Evolutionary conservation across 1,284 basidiomycete species (phyloP).

Genomic region (Trichosporon faecale): DNA sequence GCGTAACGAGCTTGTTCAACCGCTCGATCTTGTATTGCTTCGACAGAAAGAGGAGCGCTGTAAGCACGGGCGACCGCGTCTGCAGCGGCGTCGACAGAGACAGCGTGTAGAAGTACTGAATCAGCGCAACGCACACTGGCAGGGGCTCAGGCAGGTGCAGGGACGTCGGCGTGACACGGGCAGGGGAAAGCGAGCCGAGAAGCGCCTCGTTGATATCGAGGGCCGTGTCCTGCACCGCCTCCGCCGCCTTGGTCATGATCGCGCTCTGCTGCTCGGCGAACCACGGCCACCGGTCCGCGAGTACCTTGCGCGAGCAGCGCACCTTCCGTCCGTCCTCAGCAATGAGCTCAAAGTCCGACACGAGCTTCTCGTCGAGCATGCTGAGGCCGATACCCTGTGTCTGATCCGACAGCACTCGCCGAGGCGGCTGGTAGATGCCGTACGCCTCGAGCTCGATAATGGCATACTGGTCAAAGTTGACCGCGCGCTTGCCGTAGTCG

Average conservation of each 20-base stretch:
- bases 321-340: slow-evolving; percentile 85
- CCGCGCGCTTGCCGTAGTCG: slow-evolving; percentile 83
- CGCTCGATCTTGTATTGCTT: slow-evolving; percentile 77
- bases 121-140: slow-evolving; percentile 77
- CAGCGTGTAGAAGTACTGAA: slow-evolving; percentile 89
- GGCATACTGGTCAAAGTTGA: slow-evolving; percentile 87
- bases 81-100: slow-evolving; percentile 83
- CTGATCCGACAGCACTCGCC: slow-evolving; percentile 66
- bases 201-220: slow-evolving; percentile 45
- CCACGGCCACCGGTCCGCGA: slow-evolving; percentile 91
- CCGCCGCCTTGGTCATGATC: slow-evolving; percentile 26
- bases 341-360: slow-evolving; percentile 83
- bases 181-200: slow-evolving; percentile 38
- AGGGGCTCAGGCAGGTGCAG: slow-evolving; percentile 84
- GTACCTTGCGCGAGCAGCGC: slow-evolving; percentile 71
- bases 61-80: slow-evolving; percentile 81
- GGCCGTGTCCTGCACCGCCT: slow-evolving; percentile 28
- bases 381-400: slow-evolving; percentile 63
- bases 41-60: slow-evolving; percentile 77
- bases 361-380: slow-evolving; percentile 69
- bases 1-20: slow-evolving; percentile 73
- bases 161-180: slow-evolving; percentile 59
- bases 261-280: slow-evolving; percentile 67
- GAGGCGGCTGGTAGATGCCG: slow-evolving; percentile 84
- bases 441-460: slow-evolving; percentile 88